Evolutionary conservation across 2,329 filamentous ascomycete genomes (phyloP).

Genomic region (Exophiala sp.): DNA sequence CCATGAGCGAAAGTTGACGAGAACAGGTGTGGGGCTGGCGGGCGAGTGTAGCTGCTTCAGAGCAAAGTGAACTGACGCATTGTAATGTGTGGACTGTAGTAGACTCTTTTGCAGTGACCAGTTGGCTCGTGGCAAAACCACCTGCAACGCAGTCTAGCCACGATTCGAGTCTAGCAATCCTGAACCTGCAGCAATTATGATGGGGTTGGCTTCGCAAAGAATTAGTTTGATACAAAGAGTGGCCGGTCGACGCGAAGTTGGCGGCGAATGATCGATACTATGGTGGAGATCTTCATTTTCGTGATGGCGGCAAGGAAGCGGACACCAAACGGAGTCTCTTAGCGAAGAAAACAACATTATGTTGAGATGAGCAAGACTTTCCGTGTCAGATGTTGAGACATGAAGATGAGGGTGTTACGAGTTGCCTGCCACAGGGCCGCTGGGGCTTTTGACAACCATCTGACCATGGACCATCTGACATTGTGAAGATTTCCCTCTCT

Average conservation of each 20-base stretch:
- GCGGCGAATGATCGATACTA: slow-evolving; percentile 12
- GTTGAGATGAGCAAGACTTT: neutral
- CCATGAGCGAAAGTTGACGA: slow-evolving; percentile 14
- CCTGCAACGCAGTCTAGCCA: slow-evolving; percentile 10
- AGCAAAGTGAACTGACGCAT: slow-evolving; percentile 1
- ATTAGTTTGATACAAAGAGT: slow-evolving; percentile 1
- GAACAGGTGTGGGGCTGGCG: slow-evolving; percentile 14
- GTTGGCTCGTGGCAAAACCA: slow-evolving; percentile 11
- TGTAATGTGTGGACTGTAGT: slow-evolving; percentile 13
- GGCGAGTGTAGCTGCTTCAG: slow-evolving; percentile 4
- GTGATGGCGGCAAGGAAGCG: slow-evolving; percentile 12
- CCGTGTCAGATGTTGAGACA: neutral
- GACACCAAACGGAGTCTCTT: neutral
- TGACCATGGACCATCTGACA: neutral
- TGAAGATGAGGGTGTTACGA: neutral
- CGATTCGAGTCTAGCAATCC: slow-evolving; percentile 19
- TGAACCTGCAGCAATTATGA: slow-evolving; percentile 14
- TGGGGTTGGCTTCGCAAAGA: slow-evolving; percentile 6
- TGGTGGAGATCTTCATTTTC: slow-evolving; percentile 20
- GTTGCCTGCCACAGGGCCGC: neutral
- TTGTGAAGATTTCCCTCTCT: neutral
- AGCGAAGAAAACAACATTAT: neutral
- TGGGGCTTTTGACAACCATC: neutral
- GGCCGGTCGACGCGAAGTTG: slow-evolving; percentile 11
- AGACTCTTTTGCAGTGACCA: slow-evolving; percentile 4